Base-by-base conservation (phyloP, 805 yeast genomes). In the Saccharomycopsis sp. region DNA sequence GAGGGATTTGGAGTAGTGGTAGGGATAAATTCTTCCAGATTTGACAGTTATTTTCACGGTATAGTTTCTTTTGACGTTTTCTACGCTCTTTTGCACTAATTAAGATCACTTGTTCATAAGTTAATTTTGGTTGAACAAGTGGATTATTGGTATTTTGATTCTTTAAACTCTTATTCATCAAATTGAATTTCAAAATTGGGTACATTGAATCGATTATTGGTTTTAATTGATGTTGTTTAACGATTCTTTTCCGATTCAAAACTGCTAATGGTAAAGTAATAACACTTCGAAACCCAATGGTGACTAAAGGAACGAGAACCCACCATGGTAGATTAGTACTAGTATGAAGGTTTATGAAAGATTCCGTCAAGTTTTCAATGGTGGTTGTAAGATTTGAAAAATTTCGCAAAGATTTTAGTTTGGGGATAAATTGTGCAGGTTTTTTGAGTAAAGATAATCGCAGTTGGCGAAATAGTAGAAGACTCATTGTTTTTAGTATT, bases 1-100 rank as follows among this genome's bases (percentile, higher is more conserved):
- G 56, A 0, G 97, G 97, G 17, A 89, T 68, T 55, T 88, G 97
- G 14, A 84, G 72, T 0, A 76, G 61, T 1, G 96, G 96, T 29
- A 86, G 62, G 3, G 82, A 51, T 41, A 76, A 61, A 51, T 82
- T 77, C 56, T 87, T 88, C 86, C 94, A 88, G 43, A 79, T 57
- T 53, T 85, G 89, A 39, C 87, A 83, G 8, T 67, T 63, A 52
- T 79, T 67, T 40, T 72, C 67, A 47, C 70, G 71, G 60, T 81
- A 88, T n/a, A 88, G 62, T 37, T 56, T 56, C 50, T 78, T 76
- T 50, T 89, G 94, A 47, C 94, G 66, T 45, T 74, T 76, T 44
- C 88, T 64, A 32, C 79, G 73, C 55, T 88, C 96, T 55, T 83
- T 87, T 5, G 82, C 66, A 0, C 94, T 70, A 23, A 89, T 51